phyloP scores from a whole-genome alignment of 2,329 filamentous ascomycete genomes.

The Colletotrichum coccodes region DNA sequence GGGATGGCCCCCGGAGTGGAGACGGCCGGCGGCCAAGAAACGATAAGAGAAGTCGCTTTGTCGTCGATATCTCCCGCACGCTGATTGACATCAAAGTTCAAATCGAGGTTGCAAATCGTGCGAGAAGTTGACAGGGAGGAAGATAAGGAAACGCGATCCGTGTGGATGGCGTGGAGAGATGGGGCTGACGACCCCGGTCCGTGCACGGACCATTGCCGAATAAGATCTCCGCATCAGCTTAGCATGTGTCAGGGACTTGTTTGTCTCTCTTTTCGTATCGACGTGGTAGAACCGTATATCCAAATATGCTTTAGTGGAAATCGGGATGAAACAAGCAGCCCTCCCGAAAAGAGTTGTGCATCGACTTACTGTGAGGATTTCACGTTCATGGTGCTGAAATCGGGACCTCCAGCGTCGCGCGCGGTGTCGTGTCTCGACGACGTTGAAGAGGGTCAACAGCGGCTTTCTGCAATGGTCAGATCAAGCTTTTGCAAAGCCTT shows the following conservation, averaged over 20 bases:
- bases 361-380: too few relatives aligned
- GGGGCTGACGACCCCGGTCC: background rate
- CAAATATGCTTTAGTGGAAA: too few relatives aligned
- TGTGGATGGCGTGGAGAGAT: constrained; percentile 31
- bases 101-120: constrained; percentile 20
- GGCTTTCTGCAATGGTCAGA: background rate
- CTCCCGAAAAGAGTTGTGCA: too few relatives aligned
- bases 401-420: background rate
- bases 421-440: background rate
- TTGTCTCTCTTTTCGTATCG: background rate
- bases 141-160: constrained; percentile 30
- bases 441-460: background rate
- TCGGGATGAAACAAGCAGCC: too few relatives aligned
- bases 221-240: constrained; percentile 20
- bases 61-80: too few relatives aligned
- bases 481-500: constrained; percentile 31
- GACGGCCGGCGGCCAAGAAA: constrained; percentile 27
- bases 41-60: too few relatives aligned
- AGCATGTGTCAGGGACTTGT: background rate
- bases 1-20: background rate
- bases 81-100: constrained; percentile 6
- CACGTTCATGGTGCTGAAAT: too few relatives aligned
- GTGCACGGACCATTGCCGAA: constrained; percentile 19
- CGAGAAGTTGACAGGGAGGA: constrained; percentile 19
- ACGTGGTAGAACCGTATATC: too few relatives aligned